Evolutionary conservation across 257 asterid genomes (phyloP), one percentile per base, ranked within the genome.

Genomic region (Gentiana dahurica): DNA sequence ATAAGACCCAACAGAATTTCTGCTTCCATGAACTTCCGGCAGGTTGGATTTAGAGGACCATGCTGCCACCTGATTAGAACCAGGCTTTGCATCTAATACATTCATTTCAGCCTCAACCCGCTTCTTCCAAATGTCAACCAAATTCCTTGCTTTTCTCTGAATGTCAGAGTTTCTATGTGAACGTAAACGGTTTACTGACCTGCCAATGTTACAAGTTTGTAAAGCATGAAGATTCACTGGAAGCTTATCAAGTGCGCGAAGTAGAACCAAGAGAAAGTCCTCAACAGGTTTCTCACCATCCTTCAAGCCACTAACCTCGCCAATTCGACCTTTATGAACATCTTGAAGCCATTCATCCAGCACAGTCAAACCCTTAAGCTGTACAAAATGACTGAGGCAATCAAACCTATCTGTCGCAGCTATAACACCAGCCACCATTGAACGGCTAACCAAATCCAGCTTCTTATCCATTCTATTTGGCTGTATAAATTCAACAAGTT

Each of bases 301-400:
- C 75, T 80, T 79, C 36, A 65, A 57, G 62, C 57, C 68, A 75
- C 60, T 64, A 53, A 74, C 68, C 58, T 70, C 79, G 8, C 79
- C 81, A 66, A 81, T 48, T 69, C 81, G 80, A 65, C 83, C 89
- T 68, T 79, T 87, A 52, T 91, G 94, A 34, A 81, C 74, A 62
- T 91, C 96, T 81, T 91, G 95, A 34, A 91, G 93, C 98, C 98
- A 91, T 53, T 85, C 90, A 54, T 91, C 96, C 61, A 91, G 73
- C 38, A 91, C 77, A 60, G 80, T 71, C 33, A 91, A 73, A 41
- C 98, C 98, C 58, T 68, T 79, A 51, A 78, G 81, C 71, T 85
- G 86, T 61, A 91, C 80, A 74, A 91, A 91, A 58, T 76, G 77
- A 63, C 68, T 71, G 12, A 87, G 90, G 74, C 93, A 87, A 35